These are phyloP conservation scores for Nigrospora oryzae DNA, from an alignment of 2,329 filamentous ascomycete genomes.

Conservation along the genomic window DNA sequence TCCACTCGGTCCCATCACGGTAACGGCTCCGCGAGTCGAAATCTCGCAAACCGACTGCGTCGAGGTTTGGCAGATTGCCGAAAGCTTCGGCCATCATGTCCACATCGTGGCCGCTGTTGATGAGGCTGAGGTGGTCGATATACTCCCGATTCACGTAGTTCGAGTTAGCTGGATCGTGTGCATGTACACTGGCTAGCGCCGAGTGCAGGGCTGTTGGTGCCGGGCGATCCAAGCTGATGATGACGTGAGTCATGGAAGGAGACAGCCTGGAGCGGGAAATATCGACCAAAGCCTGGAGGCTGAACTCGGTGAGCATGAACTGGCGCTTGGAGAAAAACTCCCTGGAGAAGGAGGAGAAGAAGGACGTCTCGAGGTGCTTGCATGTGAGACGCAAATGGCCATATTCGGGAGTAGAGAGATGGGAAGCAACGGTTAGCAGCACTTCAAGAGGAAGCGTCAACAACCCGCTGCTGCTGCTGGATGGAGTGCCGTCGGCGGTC, in stretches of 20 bases:
- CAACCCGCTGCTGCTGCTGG: slow-evolving; percentile 11
- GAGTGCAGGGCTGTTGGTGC: background rate
- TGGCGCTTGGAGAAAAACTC: slow-evolving; percentile 61
- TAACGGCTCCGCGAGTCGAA: slow-evolving; percentile 39
- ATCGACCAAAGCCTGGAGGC: slow-evolving; percentile 36
- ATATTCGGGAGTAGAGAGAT: slow-evolving; percentile 47
- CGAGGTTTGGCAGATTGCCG: slow-evolving; percentile 41
- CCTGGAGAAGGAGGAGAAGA: slow-evolving; percentile 46
- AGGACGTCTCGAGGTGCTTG: slow-evolving; percentile 40
- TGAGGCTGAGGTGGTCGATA: slow-evolving; percentile 20
- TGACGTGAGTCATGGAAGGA: slow-evolving; percentile 31
- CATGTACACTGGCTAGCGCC: slow-evolving; percentile 8
- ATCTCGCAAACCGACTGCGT: slow-evolving; percentile 50
- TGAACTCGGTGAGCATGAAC: slow-evolving; percentile 53
- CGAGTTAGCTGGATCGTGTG: slow-evolving; percentile 18
- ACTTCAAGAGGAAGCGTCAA: slow-evolving; percentile 48
- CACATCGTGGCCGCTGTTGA: slow-evolving; percentile 35
- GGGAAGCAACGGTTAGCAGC: slow-evolving; percentile 42
- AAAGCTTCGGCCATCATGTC: slow-evolving; percentile 51
- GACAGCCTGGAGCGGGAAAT: slow-evolving; percentile 38
- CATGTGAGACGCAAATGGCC: slow-evolving; percentile 45
- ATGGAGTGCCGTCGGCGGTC: background rate
- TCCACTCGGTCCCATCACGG: slow-evolving; percentile 44
- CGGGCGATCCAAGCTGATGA: slow-evolving; percentile 34
- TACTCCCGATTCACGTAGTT: slow-evolving; percentile 13